phyloP scores from a whole-genome alignment of 1,284 basidiomycete genomes.

The Trametes hirsuta region DNA sequence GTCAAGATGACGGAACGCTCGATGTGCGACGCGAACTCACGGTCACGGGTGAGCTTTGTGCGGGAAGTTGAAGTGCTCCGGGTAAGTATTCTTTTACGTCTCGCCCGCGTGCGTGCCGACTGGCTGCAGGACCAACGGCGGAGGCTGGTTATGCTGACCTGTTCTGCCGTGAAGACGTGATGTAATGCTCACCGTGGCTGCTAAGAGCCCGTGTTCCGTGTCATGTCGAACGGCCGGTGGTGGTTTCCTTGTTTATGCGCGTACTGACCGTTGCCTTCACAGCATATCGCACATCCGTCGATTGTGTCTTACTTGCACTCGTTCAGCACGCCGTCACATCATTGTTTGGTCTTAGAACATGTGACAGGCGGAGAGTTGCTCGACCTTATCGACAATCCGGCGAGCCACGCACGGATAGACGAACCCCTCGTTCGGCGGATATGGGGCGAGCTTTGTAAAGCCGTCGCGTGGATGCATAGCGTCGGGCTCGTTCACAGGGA shows the following conservation, averaged over 20 bases:
- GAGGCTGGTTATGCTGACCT: slow-evolving; percentile 8
- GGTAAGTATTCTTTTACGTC: slow-evolving; percentile 40
- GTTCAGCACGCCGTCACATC: slow-evolving; percentile 75
- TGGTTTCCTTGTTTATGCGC: slow-evolving; percentile 3
- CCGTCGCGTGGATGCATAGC: slow-evolving; percentile 89
- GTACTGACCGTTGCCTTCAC: slow-evolving; percentile 21
- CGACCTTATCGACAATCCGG: slow-evolving; percentile 71
- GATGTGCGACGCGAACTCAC: slow-evolving; percentile 57
- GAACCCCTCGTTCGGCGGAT: slow-evolving; percentile 74
- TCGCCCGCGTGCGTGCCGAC: slow-evolving; percentile 8
- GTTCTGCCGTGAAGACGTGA: slow-evolving; percentile 6
- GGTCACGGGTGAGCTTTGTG: slow-evolving; percentile 83
- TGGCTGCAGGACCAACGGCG: not conserved
- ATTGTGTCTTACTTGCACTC: slow-evolving; percentile 76
- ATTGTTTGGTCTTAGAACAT: slow-evolving; percentile 83
- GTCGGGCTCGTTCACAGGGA: slow-evolving; percentile 90
- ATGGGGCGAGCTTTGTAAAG: slow-evolving; percentile 80
- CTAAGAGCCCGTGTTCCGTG: not conserved
- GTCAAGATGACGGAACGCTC: slow-evolving; percentile 82
- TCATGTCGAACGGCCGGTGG: not conserved
- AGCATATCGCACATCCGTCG: slow-evolving; percentile 86
- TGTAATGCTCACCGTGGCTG: not conserved
- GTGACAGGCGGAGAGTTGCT: slow-evolving; percentile 86
- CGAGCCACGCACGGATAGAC: slow-evolving; percentile 49
- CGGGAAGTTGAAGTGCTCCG: slow-evolving; percentile 87